Base-by-base conservation (phyloP, 2,329 filamentous ascomycete species). In the Microthyrium microscopicum region DNA sequence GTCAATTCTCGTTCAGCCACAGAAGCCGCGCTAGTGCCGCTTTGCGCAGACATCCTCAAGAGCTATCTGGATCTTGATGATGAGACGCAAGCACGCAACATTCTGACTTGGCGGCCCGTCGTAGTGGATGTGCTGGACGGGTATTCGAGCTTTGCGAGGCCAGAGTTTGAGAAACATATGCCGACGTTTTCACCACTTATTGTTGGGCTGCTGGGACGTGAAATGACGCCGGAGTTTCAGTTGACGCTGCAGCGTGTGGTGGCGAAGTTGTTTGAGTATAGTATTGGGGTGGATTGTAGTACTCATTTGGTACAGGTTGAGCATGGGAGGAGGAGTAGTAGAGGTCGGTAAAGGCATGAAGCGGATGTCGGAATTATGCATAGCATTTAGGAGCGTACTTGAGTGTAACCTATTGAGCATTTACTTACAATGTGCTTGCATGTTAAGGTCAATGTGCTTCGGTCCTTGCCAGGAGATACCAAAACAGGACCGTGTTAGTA, bases 101-200 rank as follows among this genome's bases (percentile, higher is more conserved):
- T 98, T 35, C 72, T 91, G 18, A 92, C 91, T 1, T 99, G 89
- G 89, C 69, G 89, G 13, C 89, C 89, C 0, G 89, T 98, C 1
- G 89, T 99, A 2, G 84, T 98, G 13, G 89, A 93, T 50, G 89
- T 98, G 6, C 64, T 99, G 7, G 87, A 98, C 49, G 89, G 89
- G 2, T 95, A 87, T 52, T 75, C 76, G 0, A 77, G 73, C 5
- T 94, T 95, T 59, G 80, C 83, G 0, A 66, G 71, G 13, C 67
- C 74, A 17, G 80, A 81, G 27, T 98, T 98, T 46, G 70, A 70
- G 34, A 73, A 75, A 37, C 76, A 95, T 46, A 68, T 93, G 5
- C 64, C 70, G 29, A 73, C 73, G 3, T 95, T 98, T 54, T 93
- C 93, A 48, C 83, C 85, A 3, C 61, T 94, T 12, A 71, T 75